Evolutionary conservation across 78 protist genomes (phyloP).

Genomic region (Planoprotostelium fungivorum): DNA sequence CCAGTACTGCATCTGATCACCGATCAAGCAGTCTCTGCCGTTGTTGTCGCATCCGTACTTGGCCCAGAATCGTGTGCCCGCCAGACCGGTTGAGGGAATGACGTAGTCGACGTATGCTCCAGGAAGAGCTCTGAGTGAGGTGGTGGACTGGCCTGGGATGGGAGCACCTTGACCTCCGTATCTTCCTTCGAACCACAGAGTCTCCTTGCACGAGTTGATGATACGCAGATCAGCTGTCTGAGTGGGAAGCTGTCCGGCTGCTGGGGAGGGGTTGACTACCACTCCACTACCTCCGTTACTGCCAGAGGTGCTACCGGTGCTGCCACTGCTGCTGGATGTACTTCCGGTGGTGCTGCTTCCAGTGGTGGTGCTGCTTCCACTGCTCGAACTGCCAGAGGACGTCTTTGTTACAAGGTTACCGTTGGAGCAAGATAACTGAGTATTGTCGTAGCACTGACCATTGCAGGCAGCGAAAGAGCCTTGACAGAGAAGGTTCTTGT

Average conservation of each 20-base stretch:
- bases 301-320: background rate
- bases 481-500: background rate
- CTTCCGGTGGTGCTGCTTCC: background rate
- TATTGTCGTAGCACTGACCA: background rate
- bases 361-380: background rate
- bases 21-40: background rate
- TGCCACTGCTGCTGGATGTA: background rate
- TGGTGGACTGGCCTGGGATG: background rate
- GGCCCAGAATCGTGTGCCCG: background rate
- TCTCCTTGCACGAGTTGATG: background rate
- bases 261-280: background rate
- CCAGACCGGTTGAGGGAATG: background rate
- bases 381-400: background rate
- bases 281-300: background rate
- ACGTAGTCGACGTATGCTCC: background rate
- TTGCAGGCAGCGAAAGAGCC: background rate
- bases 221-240: background rate
- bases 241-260: background rate
- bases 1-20: background rate
- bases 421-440: background rate
- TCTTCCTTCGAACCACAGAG: background rate
- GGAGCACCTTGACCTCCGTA: background rate
- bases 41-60: background rate
- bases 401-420: background rate
- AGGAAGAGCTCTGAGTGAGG: background rate